These are phyloP conservation scores for Coniochaeta prunicola DNA, from an alignment of 2,329 filamentous ascomycete species.

Conservation along the genomic window DNA sequence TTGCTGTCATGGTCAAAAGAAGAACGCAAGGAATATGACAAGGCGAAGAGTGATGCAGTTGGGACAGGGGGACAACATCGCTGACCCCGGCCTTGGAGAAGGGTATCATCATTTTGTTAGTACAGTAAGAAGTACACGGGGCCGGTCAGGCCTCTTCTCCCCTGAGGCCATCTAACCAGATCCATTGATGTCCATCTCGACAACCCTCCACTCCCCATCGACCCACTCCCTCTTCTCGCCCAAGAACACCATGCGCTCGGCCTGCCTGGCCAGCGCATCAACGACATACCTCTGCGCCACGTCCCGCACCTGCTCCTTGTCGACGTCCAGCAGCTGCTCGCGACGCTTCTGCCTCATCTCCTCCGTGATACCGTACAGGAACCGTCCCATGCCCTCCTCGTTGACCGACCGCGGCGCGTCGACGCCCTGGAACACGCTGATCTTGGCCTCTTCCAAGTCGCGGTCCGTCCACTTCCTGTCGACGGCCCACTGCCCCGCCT, in stretches of 20 bases:
- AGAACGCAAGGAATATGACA: not conserved
- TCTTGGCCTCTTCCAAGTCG: conserved; percentile 92
- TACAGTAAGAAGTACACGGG: conserved; percentile 18
- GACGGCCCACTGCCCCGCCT: conserved; percentile 74
- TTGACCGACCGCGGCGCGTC: conserved; percentile 86
- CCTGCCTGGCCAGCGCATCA: conserved; percentile 49
- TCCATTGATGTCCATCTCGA: conserved; percentile 62
- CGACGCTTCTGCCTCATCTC: conserved; percentile 83
- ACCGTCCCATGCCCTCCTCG: conserved; percentile 78
- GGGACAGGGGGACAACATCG: not conserved
- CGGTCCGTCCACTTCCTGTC: conserved; percentile 74
- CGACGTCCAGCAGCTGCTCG: conserved; percentile 81
- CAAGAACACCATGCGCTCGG: conserved; percentile 64
- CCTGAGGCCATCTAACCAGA: conserved; percentile 18
- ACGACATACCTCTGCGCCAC: conserved; percentile 80
- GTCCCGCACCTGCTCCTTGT: conserved; percentile 67
- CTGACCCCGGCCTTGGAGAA: conserved; percentile 16
- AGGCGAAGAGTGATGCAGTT: too few species aligned
- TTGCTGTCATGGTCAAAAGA: not conserved
- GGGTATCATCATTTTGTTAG: conserved; percentile 28
- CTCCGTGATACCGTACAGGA: conserved; percentile 76
- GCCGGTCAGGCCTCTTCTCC: not conserved
- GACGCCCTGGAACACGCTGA: conserved; percentile 85
- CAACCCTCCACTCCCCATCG: conserved; percentile 64
- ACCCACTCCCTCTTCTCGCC: conserved; percentile 80